Evolutionary conservation across 192 early-diverging fungal genomes (phyloP).

Genomic region (Chytriomyces hyalinus): DNA sequence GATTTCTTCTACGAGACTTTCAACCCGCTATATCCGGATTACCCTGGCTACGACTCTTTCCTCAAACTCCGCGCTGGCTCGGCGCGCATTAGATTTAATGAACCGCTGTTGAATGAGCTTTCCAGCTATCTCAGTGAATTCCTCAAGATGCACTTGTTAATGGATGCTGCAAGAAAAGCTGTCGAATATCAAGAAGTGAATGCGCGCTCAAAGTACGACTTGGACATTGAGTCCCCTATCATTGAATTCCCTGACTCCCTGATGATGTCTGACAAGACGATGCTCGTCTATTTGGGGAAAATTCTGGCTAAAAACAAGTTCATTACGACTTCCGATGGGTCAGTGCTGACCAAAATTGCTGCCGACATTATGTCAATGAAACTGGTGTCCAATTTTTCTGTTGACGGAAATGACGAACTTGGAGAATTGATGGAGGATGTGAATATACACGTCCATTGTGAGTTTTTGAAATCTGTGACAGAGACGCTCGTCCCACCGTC

Average conservation of each 20-base stretch:
- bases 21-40: slow-evolving; percentile 56
- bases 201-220: slow-evolving; percentile 83
- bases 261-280: slow-evolving; percentile 59
- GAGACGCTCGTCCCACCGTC: slow-evolving; percentile 23
- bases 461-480: slow-evolving; percentile 22
- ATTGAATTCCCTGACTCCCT: slow-evolving; percentile 76
- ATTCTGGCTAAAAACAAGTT: slow-evolving; percentile 85
- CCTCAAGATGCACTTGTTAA: slow-evolving; percentile 81
- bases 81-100: slow-evolving; percentile 78
- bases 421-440: slow-evolving; percentile 86
- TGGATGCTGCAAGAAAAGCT: slow-evolving; percentile 87
- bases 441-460: slow-evolving; percentile 67
- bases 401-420: slow-evolving; percentile 32
- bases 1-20: slow-evolving; percentile 89
- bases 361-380: slow-evolving; percentile 46
- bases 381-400: slow-evolving; percentile 43
- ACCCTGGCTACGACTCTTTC: slow-evolving; percentile 86
- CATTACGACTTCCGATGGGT: slow-evolving; percentile 53
- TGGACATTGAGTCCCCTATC: slow-evolving; percentile 84
- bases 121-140: slow-evolving; percentile 85
- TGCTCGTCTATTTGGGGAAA: slow-evolving; percentile 83
- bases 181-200: slow-evolving; percentile 79
- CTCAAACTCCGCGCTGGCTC: slow-evolving; percentile 81
- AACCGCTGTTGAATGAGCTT: slow-evolving; percentile 71
- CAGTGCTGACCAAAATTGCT: slow-evolving; percentile 42